phyloP scores from a whole-genome alignment of 2,329 filamentous ascomycete species.

The Leptographium radiaticola region DNA sequence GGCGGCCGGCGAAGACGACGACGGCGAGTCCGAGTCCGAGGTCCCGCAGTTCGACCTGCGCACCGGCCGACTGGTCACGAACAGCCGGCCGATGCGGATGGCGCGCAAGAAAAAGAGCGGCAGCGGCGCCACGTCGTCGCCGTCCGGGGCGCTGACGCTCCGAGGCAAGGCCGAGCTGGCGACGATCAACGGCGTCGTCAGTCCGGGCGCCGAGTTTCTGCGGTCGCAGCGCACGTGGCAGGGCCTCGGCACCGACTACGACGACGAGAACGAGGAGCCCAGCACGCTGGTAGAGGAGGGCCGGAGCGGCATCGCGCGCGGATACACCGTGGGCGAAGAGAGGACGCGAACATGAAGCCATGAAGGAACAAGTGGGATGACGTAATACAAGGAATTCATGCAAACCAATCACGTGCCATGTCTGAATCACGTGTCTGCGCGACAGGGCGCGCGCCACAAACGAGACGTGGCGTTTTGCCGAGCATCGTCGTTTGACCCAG shows the following conservation, averaged over 20 bases:
- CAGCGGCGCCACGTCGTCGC: slow-evolving; percentile 13
- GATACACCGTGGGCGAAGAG: slow-evolving; percentile 62
- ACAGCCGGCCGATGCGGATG: slow-evolving; percentile 60
- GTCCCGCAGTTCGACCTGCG: slow-evolving; percentile 79
- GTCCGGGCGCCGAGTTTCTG: slow-evolving; percentile 81
- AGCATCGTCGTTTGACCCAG: background rate
- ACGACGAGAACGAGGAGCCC: slow-evolving; percentile 22
- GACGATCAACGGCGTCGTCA: slow-evolving; percentile 72
- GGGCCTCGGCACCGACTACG: slow-evolving; percentile 72
- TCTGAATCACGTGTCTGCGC: background rate
- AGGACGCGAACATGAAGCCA: slow-evolving; percentile 5
- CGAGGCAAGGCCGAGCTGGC: slow-evolving; percentile 55
- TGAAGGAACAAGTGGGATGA: no score
- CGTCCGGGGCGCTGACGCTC: slow-evolving; percentile 40
- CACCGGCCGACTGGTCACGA: slow-evolving; percentile 70
- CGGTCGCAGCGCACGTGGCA: slow-evolving; percentile 78
- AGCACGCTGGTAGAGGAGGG: slow-evolving; percentile 71
- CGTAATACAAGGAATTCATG: no score
- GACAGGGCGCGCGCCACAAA: background rate
- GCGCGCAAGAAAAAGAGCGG: slow-evolving; percentile 11
- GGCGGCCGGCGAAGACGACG: slow-evolving; percentile 14
- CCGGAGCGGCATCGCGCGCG: slow-evolving; percentile 73
- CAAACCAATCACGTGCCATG: no score
- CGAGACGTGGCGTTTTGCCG: background rate
- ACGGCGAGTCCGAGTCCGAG: slow-evolving; percentile 54